Evolutionary conservation across 257 asterid genomes (phyloP), one percentile per base, ranked within the genome.

Genomic region (Marsdenia floribunda): DNA sequence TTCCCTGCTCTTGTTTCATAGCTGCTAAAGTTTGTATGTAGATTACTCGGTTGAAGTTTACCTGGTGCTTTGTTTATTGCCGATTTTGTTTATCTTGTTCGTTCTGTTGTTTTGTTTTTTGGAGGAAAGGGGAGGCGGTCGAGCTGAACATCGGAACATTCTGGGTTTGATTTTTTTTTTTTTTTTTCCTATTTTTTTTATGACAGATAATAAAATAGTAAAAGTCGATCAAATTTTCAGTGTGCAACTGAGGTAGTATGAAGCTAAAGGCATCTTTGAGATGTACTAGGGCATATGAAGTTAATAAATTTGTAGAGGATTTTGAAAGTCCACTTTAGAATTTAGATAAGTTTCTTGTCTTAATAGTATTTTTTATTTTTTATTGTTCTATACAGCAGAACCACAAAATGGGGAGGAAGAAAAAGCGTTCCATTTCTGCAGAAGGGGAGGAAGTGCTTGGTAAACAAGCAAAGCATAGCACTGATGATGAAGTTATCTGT

Each of bases 371-470:
- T 7, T 67, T 52, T 72, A 19, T 29, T 29, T 29, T 0, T 29
- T 29, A 42, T 64, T 77, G 1, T 21, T 16, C 4, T 19, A 52
- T 71, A 18, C 46, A 5, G 69, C 53, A 73, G 77, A 24, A 29
- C 67, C 42, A 33, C 58, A 73, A 44, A 59, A 90, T 88, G 94
- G 91, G 90, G 75, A 87, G 82, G 84, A 90, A 88, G 75, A 88
- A 86, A 80, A 88, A 90, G 72, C 88, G 75, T 11, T 74, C 88
- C 35, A 77, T 82, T 78, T 84, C 87, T 61, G 50, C 66, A 65
- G 82, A 81, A 70, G 87, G 75, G 63, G 77, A 74, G 24, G 85
- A 85, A 63, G 76, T 19, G 38, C 76, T 76, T 40, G 77, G 77
- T 40, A 74, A 71, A 76, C 59, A 66, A 60, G 42, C 59, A 53